Evolutionary conservation across 352 stramenopile genomes (phyloP).

Genomic region (Globisporangium heterothallicum): DNA sequence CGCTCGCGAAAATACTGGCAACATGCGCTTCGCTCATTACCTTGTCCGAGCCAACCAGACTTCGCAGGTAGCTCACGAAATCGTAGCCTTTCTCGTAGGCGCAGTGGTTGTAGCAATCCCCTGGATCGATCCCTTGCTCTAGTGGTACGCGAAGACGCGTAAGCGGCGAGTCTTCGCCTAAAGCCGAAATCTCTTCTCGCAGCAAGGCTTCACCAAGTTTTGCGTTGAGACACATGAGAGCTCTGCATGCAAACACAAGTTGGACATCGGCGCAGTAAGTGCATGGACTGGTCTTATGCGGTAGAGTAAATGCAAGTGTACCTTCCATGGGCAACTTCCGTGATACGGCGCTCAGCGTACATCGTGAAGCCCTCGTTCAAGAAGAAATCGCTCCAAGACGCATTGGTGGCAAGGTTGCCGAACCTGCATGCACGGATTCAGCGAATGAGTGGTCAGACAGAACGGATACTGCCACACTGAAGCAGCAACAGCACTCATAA

Average conservation of each 20-base stretch:
- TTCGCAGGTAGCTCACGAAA: constrained; percentile 72
- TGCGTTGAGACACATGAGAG: constrained; percentile 60
- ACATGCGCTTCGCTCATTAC: too few species aligned
- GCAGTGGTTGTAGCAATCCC: constrained; percentile 79
- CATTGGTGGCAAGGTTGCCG: constrained; percentile 79
- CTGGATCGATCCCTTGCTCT: constrained; percentile 68
- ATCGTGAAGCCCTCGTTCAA: constrained; percentile 88
- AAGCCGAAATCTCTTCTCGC: constrained; percentile 59
- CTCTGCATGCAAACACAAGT: constrained; percentile 16
- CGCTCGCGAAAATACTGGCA: too few species aligned
- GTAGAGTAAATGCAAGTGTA: constrained; percentile 15
- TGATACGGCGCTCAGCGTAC: constrained; percentile 76
- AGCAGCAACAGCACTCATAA: neutral
- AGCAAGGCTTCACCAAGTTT: constrained; percentile 69
- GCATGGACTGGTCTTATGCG: neutral
- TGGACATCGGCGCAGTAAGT: neutral
- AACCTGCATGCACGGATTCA: constrained; percentile 35
- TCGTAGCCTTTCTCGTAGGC: constrained; percentile 80
- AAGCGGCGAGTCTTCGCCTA: constrained; percentile 63
- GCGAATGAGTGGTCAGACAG: too few species aligned
- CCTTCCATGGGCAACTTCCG: constrained; percentile 57
- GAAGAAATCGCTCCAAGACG: constrained; percentile 86
- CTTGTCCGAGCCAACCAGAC: constrained; percentile 55
- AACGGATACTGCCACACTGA: neutral
- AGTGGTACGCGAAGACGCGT: constrained; percentile 66